Evolutionary conservation across 441 rosid genomes (phyloP).

Genomic region (Pelargonium exstipulatum): DNA sequence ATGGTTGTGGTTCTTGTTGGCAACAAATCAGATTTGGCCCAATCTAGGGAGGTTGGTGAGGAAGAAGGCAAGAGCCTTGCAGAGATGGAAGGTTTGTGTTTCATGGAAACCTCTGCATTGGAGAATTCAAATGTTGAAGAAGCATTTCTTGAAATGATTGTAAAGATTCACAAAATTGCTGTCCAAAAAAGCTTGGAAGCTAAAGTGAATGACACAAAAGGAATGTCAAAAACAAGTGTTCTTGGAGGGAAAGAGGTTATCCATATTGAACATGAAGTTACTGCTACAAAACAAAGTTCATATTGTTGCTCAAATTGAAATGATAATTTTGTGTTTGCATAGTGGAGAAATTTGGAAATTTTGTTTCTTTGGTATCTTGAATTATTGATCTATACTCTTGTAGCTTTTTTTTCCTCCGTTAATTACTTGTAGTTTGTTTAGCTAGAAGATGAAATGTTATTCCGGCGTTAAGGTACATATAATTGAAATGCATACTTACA

Average conservation of each 20-base stretch:
- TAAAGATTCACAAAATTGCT: constrained; percentile 49
- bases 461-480: too few species aligned
- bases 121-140: constrained; percentile 61
- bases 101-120: constrained; percentile 73
- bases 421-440: too few species aligned
- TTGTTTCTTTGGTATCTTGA: too few species aligned
- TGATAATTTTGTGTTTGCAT: background rate
- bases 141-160: constrained; percentile 60
- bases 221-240: constrained; percentile 10
- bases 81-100: constrained; percentile 48
- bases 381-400: too few species aligned
- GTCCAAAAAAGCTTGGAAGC: constrained; percentile 49
- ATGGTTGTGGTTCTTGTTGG: constrained; percentile 68
- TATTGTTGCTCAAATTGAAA: constrained; percentile 41
- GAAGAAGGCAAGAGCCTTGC: constrained; percentile 59
- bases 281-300: constrained; percentile 45
- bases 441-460: too few species aligned
- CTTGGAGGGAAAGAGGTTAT: constrained; percentile 44
- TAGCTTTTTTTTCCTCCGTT: too few species aligned
- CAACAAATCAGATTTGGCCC: constrained; percentile 53
- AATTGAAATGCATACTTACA: too few species aligned
- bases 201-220: constrained; percentile 25
- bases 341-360: background rate
- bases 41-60: constrained; percentile 45
- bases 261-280: constrained; percentile 42